phyloP scores from a whole-genome alignment of 805 yeast species.

The Kodamaea leandrae region DNA sequence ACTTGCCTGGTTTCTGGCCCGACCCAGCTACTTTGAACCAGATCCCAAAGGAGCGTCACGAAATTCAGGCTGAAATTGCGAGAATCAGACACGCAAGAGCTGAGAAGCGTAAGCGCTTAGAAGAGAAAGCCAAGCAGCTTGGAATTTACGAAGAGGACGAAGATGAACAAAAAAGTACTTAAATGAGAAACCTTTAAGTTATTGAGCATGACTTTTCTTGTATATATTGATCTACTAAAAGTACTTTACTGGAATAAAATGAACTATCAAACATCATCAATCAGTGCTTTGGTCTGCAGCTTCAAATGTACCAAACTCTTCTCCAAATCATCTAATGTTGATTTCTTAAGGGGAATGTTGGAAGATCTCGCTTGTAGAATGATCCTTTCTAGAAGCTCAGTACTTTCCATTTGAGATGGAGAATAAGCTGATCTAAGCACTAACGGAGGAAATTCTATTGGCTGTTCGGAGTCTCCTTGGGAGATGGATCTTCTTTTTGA shows the following conservation, averaged over 20 bases:
- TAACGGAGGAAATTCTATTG: too few species aligned
- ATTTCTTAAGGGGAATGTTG: slow-evolving; percentile 10
- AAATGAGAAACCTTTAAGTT: too few species aligned
- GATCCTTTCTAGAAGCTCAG: background rate
- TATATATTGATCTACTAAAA: too few species aligned
- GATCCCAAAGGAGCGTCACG: slow-evolving; percentile 90
- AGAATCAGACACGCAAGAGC: slow-evolving; percentile 74
- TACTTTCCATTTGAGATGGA: background rate
- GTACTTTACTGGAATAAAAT: too few species aligned
- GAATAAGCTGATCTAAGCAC: too few species aligned
- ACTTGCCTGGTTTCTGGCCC: slow-evolving; percentile 95
- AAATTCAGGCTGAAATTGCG: slow-evolving; percentile 87
- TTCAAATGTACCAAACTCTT: background rate
- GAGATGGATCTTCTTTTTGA: background rate
- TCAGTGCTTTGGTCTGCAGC: background rate
- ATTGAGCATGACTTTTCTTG: slow-evolving; percentile 3
- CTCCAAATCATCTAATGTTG: slow-evolving; percentile 19
- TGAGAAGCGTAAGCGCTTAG: slow-evolving; percentile 71
- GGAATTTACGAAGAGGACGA: slow-evolving; percentile 55
- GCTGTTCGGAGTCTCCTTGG: too few species aligned
- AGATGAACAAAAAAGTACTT: too few species aligned
- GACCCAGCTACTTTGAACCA: slow-evolving; percentile 89
- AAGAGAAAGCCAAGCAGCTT: slow-evolving; percentile 63
- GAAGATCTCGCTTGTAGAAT: background rate
- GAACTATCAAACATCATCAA: too few species aligned